Evolutionary conservation across 1,284 basidiomycete genomes (phyloP).

Genomic region (Ustilago tritici): DNA sequence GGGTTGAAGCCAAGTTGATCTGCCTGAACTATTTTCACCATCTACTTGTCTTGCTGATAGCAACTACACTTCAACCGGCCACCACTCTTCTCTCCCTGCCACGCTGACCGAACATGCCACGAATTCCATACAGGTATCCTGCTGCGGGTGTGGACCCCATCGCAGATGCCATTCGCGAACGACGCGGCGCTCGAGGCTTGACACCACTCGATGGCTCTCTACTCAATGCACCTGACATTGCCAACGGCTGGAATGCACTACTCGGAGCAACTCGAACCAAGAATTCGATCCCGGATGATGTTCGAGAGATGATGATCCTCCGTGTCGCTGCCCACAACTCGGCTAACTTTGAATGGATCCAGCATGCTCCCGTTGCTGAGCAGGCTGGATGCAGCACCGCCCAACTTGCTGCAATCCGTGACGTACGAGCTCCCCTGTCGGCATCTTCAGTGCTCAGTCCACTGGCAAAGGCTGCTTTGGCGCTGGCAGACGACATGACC

Average conservation of each 20-base stretch:
- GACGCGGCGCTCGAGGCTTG: constrained; percentile 70
- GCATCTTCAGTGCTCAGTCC: constrained; percentile 41
- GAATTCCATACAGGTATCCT: constrained; percentile 69
- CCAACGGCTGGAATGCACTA: constrained; percentile 71
- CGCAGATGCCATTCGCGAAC: constrained; percentile 70
- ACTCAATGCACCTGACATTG: constrained; percentile 69
- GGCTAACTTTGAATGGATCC: constrained; percentile 72
- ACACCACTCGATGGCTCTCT: constrained; percentile 71
- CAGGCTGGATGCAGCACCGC: constrained; percentile 69
- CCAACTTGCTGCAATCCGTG: constrained; percentile 70
- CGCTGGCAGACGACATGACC: constrained; percentile 71
- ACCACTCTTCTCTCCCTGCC: background rate
- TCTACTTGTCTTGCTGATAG: background rate
- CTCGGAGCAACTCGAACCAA: constrained; percentile 70
- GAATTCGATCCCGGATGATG: constrained; percentile 70
- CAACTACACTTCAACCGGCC: background rate
- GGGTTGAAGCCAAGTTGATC: constrained; percentile 4
- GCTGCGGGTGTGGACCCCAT: constrained; percentile 67
- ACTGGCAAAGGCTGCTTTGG: constrained; percentile 66
- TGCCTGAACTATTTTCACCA: background rate
- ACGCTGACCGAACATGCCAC: constrained; percentile 52
- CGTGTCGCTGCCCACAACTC: constrained; percentile 71
- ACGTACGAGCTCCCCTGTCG: constrained; percentile 51
- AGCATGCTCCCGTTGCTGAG: constrained; percentile 69
- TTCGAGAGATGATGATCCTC: constrained; percentile 71